phyloP scores from a whole-genome alignment of 768 basidiomycete species.

The Austroboletus eburneus region DNA sequence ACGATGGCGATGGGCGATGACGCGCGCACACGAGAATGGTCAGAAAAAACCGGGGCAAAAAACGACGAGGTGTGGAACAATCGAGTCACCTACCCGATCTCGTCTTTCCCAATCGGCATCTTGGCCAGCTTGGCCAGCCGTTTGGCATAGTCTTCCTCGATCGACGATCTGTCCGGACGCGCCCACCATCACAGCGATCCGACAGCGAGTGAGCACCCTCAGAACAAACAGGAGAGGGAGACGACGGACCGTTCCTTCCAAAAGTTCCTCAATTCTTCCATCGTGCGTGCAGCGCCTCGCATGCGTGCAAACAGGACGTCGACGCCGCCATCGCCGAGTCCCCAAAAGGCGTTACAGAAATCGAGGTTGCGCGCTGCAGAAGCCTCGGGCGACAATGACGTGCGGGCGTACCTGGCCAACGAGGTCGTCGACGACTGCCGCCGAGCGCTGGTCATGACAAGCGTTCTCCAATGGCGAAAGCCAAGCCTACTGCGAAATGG shows the following conservation, averaged over 20 bases:
- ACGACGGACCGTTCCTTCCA: conserved; percentile 88
- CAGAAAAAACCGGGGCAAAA: background rate
- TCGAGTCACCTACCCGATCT: conserved; percentile 73
- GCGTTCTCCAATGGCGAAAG: background rate
- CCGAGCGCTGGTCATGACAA: conserved; percentile 57
- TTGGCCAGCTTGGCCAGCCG: conserved; percentile 77
- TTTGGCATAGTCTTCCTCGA: conserved; percentile 96
- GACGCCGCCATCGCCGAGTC: conserved; percentile 77
- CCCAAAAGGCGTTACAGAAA: conserved; percentile 99
- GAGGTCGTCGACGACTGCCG: conserved; percentile 83
- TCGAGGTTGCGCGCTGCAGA: conserved; percentile 58
- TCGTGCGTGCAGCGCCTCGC: conserved; percentile 78
- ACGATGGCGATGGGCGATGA: background rate
- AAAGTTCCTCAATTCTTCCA: conserved; percentile 82
- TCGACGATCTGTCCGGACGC: conserved; percentile 83
- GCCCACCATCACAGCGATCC: too few species aligned
- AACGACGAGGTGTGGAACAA: background rate
- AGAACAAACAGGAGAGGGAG: background rate
- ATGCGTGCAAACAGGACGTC: conserved; percentile 89
- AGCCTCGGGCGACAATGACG: conserved; percentile 43
- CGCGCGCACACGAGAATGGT: background rate
- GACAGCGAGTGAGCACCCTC: too few species aligned
- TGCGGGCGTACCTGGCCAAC: conserved; percentile 63
- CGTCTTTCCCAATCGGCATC: conserved; percentile 74
- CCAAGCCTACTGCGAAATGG: too few species aligned